Percentiles rank a stretch among this genome's conserved stretches.
Conservation (phyloP, 148 eudicot genomes). For the Rhododendron kiyosumense region DNA sequence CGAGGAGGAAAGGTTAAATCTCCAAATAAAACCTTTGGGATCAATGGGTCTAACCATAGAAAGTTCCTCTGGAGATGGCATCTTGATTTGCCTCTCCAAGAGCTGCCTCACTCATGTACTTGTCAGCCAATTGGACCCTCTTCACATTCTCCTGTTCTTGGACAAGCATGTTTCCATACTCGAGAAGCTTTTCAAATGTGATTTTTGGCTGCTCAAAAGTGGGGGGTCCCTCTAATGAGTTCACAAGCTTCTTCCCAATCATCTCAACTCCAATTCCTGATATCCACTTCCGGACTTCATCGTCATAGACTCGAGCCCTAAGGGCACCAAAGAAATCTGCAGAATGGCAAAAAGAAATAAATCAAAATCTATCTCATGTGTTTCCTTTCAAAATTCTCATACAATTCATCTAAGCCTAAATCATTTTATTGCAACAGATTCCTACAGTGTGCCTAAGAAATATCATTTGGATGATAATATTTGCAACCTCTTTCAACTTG, state of each 20-base stretch:
- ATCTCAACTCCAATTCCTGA: conserved; percentile 20
- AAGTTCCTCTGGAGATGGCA: conserved; percentile 21
- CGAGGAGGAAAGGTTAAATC: not conserved
- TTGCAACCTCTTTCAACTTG: not conserved
- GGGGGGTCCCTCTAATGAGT: conserved; percentile 35
- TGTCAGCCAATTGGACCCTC: conserved; percentile 36
- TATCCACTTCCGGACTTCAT: conserved; percentile 41
- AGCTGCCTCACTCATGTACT: conserved; percentile 25
- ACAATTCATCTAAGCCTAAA: not conserved
- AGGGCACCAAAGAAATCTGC: conserved; percentile 35
- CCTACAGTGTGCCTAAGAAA: not conserved
- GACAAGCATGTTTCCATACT: conserved; percentile 32
- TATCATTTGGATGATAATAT: not conserved
- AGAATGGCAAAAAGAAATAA: not conserved
- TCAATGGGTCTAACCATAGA: conserved; percentile 24
- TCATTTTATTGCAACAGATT: not conserved
- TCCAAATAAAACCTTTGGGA: not conserved
- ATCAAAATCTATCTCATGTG: not conserved
- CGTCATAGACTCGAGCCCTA: conserved; percentile 31
- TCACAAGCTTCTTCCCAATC: conserved; percentile 38
- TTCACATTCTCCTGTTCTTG: conserved; percentile 35
- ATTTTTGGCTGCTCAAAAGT: conserved; percentile 22
- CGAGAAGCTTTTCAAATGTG: conserved; percentile 26
- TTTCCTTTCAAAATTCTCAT: not conserved
- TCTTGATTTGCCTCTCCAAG: conserved; percentile 34